Percentiles rank a stretch among this genome's conserved stretches.
Conservation (phyloP, 768 basidiomycete species). For the Lactifluus volemus region DNA sequence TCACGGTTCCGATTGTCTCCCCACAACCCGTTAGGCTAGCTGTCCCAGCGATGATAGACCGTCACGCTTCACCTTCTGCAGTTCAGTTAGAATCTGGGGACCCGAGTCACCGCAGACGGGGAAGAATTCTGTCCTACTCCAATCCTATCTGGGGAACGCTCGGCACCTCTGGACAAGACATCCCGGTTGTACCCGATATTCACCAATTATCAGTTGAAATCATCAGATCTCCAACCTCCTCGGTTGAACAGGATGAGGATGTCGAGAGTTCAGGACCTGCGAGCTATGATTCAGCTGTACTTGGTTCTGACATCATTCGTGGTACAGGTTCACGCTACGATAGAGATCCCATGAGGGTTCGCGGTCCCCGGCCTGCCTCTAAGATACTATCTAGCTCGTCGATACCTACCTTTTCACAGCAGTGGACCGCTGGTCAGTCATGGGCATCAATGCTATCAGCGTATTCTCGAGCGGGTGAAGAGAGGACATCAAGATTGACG, state of each 20-base stretch:
- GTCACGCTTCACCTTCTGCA: neutral
- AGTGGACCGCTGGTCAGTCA: neutral
- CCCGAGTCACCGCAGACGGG: neutral
- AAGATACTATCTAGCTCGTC: neutral
- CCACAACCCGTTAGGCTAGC: neutral
- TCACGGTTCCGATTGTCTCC: neutral
- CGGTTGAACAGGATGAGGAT: neutral
- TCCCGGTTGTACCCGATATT: neutral
- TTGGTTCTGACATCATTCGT: conserved; percentile 28
- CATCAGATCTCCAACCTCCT: neutral
- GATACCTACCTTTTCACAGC: neutral
- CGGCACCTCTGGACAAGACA: neutral
- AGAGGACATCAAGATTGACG: neutral
- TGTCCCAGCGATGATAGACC: neutral
- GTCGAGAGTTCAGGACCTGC: neutral
- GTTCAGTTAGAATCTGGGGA: neutral
- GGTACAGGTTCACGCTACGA: neutral
- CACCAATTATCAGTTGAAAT: neutral
- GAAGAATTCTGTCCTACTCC: conserved; percentile 11
- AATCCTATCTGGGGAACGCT: conserved; percentile 12
- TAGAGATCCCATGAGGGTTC: conserved; percentile 11
- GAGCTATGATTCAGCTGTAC: conserved; percentile 15
- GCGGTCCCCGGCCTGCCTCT: neutral
- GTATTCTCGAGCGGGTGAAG: neutral
- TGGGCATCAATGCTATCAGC: neutral